Evolutionary conservation across 257 asterid species (phyloP), one percentile per base, ranked within the genome.

Genomic region (Nicotiana undulata): DNA sequence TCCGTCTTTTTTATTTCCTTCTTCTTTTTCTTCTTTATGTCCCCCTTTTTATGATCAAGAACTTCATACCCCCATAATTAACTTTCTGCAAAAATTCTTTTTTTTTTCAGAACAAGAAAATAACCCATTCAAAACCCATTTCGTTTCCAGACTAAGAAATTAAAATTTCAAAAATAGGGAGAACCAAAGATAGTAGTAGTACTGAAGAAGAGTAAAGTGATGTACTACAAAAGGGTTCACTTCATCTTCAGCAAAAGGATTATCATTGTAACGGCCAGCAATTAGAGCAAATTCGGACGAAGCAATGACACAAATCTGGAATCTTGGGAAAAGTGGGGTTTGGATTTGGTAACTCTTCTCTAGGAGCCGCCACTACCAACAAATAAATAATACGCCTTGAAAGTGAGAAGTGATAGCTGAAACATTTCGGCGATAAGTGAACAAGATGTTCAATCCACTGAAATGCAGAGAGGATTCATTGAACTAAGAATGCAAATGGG

Each of bases 181-280:
- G 46, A 28, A 32, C 67, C 24, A 51, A 32, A 16, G 29, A 16
- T 24, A 65, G 34, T 74, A 75, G 40, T 13, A 12, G 18, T 46
- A 13, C 52, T 22, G 24, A 46, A 46, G 40, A 72, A 24, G 24
- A 72, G 40, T 46, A 15, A 26, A 72, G 24, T 24, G 78, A 46
- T 24, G 29, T 91, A 95, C 98, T 92, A 98, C 89, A 81, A 95
- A 95, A 49, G 98, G 98, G 59, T 95, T 95, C 74, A 88, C 92
- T 86, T 95, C 98, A 12, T 85, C 90, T 77, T 93, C 98, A 6
- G 90, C 98, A 81, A 94, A 94, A 51, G 98, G 97, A 86, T 94
- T 93, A 61, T 94, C 85, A 82, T 93, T 93, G 83, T 85, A 86
- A 76, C 92, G 90, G 68, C 90, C 91, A 85, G 94, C 96, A 98